Percentiles rank a stretch among this genome's conserved stretches.
Conservation (phyloP, 441 rosid genomes). For the Capsella rubella region DNA sequence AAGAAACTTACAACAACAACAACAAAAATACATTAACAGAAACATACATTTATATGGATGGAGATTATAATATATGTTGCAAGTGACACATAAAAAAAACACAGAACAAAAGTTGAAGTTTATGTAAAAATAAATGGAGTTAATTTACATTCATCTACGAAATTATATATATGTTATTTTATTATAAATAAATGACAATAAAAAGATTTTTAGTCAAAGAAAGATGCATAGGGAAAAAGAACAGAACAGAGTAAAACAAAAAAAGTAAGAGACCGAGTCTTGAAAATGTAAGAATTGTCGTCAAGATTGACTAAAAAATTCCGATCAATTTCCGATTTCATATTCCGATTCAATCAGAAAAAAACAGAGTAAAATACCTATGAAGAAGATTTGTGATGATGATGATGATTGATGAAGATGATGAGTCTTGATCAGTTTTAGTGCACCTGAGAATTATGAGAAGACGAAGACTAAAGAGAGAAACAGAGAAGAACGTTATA, state of each 20-base stretch:
- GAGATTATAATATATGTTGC: constrained; percentile 14
- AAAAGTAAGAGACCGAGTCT: not conserved
- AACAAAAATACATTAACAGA: not conserved
- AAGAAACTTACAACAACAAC: not conserved
- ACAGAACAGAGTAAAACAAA: constrained; percentile 33
- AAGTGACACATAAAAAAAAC: constrained; percentile 27
- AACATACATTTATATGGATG: not conserved
- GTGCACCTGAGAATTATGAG: too few relatives aligned
- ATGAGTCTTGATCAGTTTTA: too few relatives aligned
- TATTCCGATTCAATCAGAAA: too few relatives aligned
- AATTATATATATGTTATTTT: not conserved
- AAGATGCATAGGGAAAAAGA: constrained; percentile 5
- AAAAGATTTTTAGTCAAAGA: not conserved
- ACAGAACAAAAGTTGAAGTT: not conserved
- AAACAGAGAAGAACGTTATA: too few relatives aligned
- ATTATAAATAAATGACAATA: not conserved
- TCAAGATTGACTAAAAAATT: constrained; percentile 18
- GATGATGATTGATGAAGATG: not conserved
- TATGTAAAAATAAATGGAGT: not conserved
- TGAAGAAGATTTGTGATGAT: not conserved
- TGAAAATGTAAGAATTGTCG: constrained; percentile 15
- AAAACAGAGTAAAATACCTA: too few relatives aligned
- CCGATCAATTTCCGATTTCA: not conserved
- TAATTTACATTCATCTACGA: not conserved
- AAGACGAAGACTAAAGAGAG: too few relatives aligned